phyloP scores from a whole-genome alignment of 169 alveolate species.

The Babesia caballi region DNA sequence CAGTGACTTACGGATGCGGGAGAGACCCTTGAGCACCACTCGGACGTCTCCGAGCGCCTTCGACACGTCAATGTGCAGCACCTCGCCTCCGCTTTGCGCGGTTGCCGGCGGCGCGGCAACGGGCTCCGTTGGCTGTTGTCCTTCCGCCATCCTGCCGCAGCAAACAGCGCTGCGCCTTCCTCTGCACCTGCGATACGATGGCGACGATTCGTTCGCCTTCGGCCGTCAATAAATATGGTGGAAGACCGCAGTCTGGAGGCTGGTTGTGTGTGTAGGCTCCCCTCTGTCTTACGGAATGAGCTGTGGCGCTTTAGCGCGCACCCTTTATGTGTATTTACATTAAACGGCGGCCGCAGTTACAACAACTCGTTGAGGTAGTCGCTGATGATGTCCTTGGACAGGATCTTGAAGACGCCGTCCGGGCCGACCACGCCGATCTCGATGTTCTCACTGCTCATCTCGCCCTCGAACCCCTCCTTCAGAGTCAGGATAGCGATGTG shows the following conservation, averaged over 20 bases:
- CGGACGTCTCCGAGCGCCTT: conserved; percentile 54
- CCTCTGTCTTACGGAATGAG: too few species aligned
- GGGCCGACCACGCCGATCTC: conserved; percentile 95
- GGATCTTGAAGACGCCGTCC: conserved; percentile 82
- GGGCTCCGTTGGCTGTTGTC: too few species aligned
- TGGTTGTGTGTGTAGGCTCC: too few species aligned
- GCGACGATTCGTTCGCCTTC: too few species aligned
- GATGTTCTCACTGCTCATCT: conserved; percentile 92
- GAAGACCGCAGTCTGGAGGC: too few species aligned
- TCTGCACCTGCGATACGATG: too few species aligned
- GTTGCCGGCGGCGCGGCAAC: conserved; percentile 2
- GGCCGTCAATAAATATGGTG: too few species aligned
- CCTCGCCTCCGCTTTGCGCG: conserved; percentile 2
- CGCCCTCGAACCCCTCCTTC: conserved; percentile 97
- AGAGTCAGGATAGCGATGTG: conserved; percentile 90
- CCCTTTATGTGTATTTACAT: neutral
- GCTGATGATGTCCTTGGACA: conserved; percentile 84
- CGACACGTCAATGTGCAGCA: conserved; percentile 46
- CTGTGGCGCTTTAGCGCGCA: neutral
- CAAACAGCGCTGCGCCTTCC: neutral
- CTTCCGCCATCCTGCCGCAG: conserved; percentile 13
- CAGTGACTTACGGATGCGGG: conserved; percentile 42
- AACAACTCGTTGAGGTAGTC: conserved; percentile 90
- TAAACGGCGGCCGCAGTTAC: conserved; percentile 25
- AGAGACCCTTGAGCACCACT: conserved; percentile 43